Conservation (phyloP, 768 basidiomycete genomes). For the Podaxis sp. region DNA sequence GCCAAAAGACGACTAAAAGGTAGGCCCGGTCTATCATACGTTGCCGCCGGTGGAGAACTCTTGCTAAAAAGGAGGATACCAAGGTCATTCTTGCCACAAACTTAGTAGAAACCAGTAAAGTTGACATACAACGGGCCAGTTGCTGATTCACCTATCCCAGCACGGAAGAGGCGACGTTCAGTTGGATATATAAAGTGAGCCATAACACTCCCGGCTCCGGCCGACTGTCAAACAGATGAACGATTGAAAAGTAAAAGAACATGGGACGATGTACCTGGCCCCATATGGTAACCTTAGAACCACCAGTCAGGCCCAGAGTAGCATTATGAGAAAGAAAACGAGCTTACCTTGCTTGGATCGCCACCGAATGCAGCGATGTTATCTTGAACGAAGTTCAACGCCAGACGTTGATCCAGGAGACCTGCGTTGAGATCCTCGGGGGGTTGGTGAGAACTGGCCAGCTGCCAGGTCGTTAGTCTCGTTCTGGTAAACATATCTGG, state of each 20-base stretch:
- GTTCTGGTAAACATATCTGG: background rate
- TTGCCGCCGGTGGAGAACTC: constrained; percentile 43
- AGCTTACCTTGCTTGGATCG: constrained; percentile 44
- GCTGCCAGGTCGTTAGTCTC: constrained; percentile 24
- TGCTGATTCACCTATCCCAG: constrained; percentile 52
- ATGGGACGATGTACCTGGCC: constrained; percentile 37
- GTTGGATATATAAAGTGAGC: constrained; percentile 46
- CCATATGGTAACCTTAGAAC: constrained; percentile 53
- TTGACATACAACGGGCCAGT: constrained; percentile 53
- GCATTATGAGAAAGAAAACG: background rate
- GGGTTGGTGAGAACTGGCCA: constrained; percentile 45
- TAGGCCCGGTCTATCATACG: constrained; percentile 51
- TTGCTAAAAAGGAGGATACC: constrained; percentile 36
- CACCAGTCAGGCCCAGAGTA: background rate
- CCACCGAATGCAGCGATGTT: constrained; percentile 69
- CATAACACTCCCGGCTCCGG: constrained; percentile 51
- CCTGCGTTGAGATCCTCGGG: constrained; percentile 38
- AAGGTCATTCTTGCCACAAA: background rate
- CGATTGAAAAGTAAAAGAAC: background rate
- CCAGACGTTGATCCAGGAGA: constrained; percentile 36
- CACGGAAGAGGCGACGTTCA: constrained; percentile 42
- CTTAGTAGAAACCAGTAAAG: background rate
- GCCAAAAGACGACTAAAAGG: constrained; percentile 47
- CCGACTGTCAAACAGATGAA: constrained; percentile 35
- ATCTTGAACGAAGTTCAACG: constrained; percentile 60